Evolutionary conservation across 2,329 filamentous ascomycete genomes (phyloP).

Genomic region (Cyphellophora attinorum): DNA sequence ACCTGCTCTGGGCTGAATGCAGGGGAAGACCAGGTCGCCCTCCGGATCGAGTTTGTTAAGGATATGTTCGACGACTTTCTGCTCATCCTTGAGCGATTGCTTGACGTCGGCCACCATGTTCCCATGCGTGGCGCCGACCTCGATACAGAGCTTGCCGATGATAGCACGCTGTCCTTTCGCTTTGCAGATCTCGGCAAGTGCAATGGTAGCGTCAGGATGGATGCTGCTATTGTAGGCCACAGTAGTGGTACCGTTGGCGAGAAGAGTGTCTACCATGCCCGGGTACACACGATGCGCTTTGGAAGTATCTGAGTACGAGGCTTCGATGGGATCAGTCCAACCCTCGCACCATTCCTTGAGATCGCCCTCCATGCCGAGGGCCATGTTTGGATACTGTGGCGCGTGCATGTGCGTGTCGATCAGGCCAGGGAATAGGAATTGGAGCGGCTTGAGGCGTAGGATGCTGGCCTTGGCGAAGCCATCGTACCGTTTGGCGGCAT

Average conservation of each 20-base stretch:
- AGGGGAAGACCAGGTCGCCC: slow-evolving; percentile 31
- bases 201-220: slow-evolving; percentile 47
- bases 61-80: slow-evolving; percentile 29
- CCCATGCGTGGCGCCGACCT: too few species aligned
- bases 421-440: too few species aligned
- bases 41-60: slow-evolving; percentile 33
- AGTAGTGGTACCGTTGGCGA: slow-evolving; percentile 54
- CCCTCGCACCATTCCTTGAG: too few species aligned
- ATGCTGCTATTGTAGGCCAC: slow-evolving; percentile 51
- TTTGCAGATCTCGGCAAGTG: slow-evolving; percentile 46
- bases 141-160: slow-evolving; percentile 54
- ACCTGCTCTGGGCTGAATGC: slow-evolving; percentile 48
- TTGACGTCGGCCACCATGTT: slow-evolving; percentile 38
- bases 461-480: too few species aligned
- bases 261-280: slow-evolving; percentile 45
- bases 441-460: too few species aligned
- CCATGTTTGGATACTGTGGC: too few species aligned
- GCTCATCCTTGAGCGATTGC: slow-evolving; percentile 13
- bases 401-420: too few species aligned
- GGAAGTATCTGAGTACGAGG: slow-evolving; percentile 44
- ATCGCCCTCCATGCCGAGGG: too few species aligned
- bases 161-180: slow-evolving; percentile 48
- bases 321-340: slow-evolving; percentile 55
- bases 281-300: slow-evolving; percentile 47
- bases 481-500: too few species aligned